Base-by-base conservation (phyloP, 805 yeast genomes). In the Lipomyces yamadae region DNA sequence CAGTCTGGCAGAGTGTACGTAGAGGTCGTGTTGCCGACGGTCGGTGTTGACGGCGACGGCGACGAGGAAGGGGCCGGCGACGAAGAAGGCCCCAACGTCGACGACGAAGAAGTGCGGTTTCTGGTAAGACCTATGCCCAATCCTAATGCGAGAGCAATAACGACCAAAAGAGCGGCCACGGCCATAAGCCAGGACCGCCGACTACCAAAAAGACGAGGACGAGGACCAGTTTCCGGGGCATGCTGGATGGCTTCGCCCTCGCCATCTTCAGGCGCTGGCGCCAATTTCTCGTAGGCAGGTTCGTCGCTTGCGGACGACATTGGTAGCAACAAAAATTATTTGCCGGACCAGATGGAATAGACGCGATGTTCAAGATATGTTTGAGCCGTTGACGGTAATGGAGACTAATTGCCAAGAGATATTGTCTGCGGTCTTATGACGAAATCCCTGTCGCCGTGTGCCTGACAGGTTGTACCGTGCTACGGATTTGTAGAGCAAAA, bases 91-190 rank as follows among this genome's bases (percentile, higher is more conserved):
- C 24, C 24, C 24, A 24, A n/a, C 1, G 56, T 50, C 32, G 60
- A 13, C 29, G 63, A 60, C 30, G 58, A 10, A 13, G 62, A n/a
- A 15, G 53, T 29, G 56, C 29, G 63, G 39, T 58, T 45, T 5
- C 50, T 30, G 7, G 67, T 50, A 29, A 69, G 52, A 2, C 70
- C 71, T 30, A 69, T 55, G 10, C 72, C 72, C 61, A 68, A 15
- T n/a, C 71, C 68, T 15, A 67, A 63, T 5, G 68, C 70, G 37
- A 69, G 54, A 29, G 66, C 72, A 18, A 60, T 54, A 8, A 67
- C 35, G 29, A 68, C 58, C 11, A 67, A 56, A 6, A 69, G 5
- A 5, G 37, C 60, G 48, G 30, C 42, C 10, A 48, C 66, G 5
- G 24, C 5, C 35, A 60, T 4, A 15, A 56, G 3, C 55, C 55